Evolutionary conservation across 352 stramenopile genomes (phyloP), one percentile per base, ranked within the genome.

Genomic region (Phytophthora cryptogea): DNA sequence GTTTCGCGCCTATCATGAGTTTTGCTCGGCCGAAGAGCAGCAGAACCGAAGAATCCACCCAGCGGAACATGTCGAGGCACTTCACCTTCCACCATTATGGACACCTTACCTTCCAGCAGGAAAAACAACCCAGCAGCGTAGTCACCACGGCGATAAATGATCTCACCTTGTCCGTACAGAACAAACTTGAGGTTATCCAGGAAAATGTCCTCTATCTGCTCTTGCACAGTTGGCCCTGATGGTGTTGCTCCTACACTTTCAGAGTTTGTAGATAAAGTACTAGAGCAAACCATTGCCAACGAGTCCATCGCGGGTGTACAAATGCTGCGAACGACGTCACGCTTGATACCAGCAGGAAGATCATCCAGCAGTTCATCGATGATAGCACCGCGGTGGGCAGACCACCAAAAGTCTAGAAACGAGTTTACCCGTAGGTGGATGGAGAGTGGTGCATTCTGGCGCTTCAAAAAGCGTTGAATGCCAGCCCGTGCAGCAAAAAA

Each of bases 401-500:
- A 84, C 80, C 80, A 88, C 80, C 80, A 89, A 16, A 81, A 89
- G 42, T 89, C 77, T 10, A 89, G 40, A 40, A 88, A 89, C 11
- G 77, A 79, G 55, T 86, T 86, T 5, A 89, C 80, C 4, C 77
- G 73, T 8, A 76, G 64, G 27, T 88, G 75, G 36, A 89, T 83
- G 0, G 66, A 48, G 0, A 83, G 44, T 2, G 80, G 75, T 1
- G 80, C 68, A 44, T 80, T 80, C 36, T 89, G 77, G 0, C 79
- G 69, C 50, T 86, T 83, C 2, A 89, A 61, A 48, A 89, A 89
- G 45, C 79, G 75, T 41, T 86, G 76, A 28, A 89, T 83, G 13
- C 75, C 68, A 39, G 77, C 60, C 2, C 73, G 75, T 3, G 68
- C 79, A 8, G 78, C 74, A 5, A 89, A 84, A 54, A 89, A 88